Base-by-base conservation (phyloP, 2,329 filamentous ascomycete genomes). In the Eutypa lata region DNA sequence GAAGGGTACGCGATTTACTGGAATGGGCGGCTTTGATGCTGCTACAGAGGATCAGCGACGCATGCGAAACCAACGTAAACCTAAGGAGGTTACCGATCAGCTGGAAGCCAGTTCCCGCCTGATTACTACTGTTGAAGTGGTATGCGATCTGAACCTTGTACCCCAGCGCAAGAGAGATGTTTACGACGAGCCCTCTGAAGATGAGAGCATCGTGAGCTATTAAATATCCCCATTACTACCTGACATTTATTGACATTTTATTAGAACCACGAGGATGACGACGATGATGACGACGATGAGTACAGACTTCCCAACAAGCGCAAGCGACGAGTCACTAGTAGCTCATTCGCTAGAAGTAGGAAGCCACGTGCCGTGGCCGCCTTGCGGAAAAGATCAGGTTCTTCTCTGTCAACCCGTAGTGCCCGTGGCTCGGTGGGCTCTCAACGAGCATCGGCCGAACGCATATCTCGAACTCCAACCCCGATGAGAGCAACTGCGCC, bases 21-120 rank as follows among this genome's bases (percentile, higher is more conserved):
- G 89, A 18, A 92, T 92, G 89, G 81, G 83, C 50, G 78, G 90
- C n/a, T 91, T 92, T 65, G 89, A 93, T 68, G 84, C 89, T 50
- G 89, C 89, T 4, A 89, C 86, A 4, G 80, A 84, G 16, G 82
- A 87, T 55, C 87, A 89, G 78, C 87, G 84, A 61, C 80, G 86
- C 45, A 89, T 84, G 72, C 79, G 89, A 49, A 92, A 92, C 65
- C 89, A 93, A 70, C 84, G 87, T 62, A 93, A 93, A 68, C 83
- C 87, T 50, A 78, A 76, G n/a, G 86, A 83, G 1, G 84, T 90
- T n/a, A 73, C 91, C 21, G 76, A 82, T 51, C 80, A 82, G 53
- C 84, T 93, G 69, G 79, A 85, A 60, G 69, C 78, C 49, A 83
- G 82, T 18, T 91, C 89, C 1, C 76, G 79, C 57, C 75, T 78